These are phyloP conservation scores for Chaetomium sp. DNA, from an alignment of 2,329 filamentous ascomycete species.

Conservation along the genomic window DNA sequence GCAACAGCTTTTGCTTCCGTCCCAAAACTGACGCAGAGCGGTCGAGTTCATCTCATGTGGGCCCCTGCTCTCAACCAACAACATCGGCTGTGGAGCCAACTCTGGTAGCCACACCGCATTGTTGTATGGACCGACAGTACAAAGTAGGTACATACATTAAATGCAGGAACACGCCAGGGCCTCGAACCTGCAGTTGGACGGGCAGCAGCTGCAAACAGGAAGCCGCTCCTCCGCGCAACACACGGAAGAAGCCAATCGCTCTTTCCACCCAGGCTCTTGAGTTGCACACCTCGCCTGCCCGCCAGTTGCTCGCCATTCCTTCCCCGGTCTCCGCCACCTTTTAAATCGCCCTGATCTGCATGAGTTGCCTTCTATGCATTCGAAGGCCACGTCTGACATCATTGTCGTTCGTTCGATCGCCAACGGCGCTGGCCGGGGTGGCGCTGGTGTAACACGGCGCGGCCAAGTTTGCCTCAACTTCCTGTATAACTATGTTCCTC, in stretches of 20 bases:
- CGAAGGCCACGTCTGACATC: background rate
- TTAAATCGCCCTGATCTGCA: background rate
- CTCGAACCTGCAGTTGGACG: constrained; percentile 8
- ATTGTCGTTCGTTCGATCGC: constrained; percentile 6
- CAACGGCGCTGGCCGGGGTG: background rate
- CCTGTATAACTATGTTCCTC: background rate
- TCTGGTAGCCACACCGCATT: constrained; percentile 16
- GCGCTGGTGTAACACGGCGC: background rate
- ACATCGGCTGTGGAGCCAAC: constrained; percentile 3
- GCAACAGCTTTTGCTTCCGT: constrained; percentile 9
- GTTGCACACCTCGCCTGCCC: background rate
- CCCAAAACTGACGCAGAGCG: constrained; percentile 2
- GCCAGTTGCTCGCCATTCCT: background rate
- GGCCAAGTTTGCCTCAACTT: background rate
- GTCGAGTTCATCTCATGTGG: background rate
- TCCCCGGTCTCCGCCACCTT: background rate
- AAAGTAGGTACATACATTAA: background rate
- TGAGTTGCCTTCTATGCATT: background rate
- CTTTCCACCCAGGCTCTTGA: background rate
- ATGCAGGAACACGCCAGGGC: constrained; percentile 19
- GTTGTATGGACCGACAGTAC: background rate
- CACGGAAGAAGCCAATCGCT: constrained; percentile 6
- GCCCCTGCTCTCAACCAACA: constrained; percentile 6
- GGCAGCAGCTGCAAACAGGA: background rate
- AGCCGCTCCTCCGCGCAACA: background rate